A percentile compares a stretch with the other conserved stretches of the same genome.
Evolutionary conservation across 371 early-diverging fungal genomes (phyloP).

Genomic region (Gilbertella persicaria): DNA sequence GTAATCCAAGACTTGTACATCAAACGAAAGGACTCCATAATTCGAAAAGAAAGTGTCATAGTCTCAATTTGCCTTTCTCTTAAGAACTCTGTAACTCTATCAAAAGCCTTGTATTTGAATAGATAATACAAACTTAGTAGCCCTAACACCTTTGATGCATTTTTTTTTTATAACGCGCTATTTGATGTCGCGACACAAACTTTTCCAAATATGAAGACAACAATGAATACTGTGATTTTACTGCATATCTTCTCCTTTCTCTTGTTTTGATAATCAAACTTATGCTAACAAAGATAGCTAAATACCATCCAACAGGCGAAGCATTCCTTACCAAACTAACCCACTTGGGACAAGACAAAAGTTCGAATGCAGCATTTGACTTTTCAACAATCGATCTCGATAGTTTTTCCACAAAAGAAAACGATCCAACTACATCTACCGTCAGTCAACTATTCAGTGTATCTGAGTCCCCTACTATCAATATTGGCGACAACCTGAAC

Average conservation of each 20-base stretch:
- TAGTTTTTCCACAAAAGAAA: not conserved
- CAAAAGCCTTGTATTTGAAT: too few species aligned
- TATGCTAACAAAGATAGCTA: conserved; percentile 17
- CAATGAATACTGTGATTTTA: not conserved
- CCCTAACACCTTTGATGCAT: too few species aligned
- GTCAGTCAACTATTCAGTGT: conserved; percentile 8
- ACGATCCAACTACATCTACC: not conserved
- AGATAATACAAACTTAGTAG: too few species aligned
- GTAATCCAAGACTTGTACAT: too few species aligned
- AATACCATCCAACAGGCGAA: conserved; percentile 24
- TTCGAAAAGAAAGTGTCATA: too few species aligned
- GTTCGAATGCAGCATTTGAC: conserved; percentile 6
- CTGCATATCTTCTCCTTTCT: not conserved
- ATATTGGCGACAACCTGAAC: not conserved
- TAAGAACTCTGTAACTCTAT: too few species aligned
- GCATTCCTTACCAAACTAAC: not conserved
- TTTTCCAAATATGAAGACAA: too few species aligned
- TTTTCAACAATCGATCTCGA: conserved; percentile 1
- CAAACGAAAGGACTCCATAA: too few species aligned
- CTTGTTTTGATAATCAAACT: not conserved
- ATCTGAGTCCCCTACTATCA: not conserved
- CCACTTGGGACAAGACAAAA: conserved; percentile 6
- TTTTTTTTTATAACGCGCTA: too few species aligned
- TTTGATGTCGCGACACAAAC: too few species aligned
- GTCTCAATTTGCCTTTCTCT: too few species aligned